These are phyloP conservation scores for Nakazawaea wickerhamii DNA, from an alignment of 805 yeast genomes.

Conservation along the genomic window DNA sequence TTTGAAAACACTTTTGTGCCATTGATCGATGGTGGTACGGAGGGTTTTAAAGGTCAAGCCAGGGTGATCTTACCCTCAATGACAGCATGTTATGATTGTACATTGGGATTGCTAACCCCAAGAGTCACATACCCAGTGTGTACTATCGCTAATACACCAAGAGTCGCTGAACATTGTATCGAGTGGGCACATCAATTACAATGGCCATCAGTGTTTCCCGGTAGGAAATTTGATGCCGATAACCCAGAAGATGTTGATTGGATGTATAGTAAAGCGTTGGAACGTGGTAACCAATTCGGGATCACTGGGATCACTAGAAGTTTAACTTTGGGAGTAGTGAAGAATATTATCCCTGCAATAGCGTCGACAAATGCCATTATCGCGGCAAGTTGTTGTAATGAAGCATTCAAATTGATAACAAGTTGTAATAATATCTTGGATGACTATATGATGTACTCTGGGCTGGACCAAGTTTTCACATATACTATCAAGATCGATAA, in stretches of 20 bases:
- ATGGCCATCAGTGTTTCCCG: slow-evolving; percentile 56
- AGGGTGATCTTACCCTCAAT: slow-evolving; percentile 81
- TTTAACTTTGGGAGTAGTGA: slow-evolving; percentile 81
- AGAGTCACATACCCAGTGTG: slow-evolving; percentile 79
- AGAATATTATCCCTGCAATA: slow-evolving; percentile 88
- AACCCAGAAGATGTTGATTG: slow-evolving; percentile 56
- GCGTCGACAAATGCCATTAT: slow-evolving; percentile 92
- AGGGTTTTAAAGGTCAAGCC: slow-evolving; percentile 88
- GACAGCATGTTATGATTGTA: slow-evolving; percentile 91
- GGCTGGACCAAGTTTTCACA: slow-evolving; percentile 72
- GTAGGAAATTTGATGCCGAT: slow-evolving; percentile 60
- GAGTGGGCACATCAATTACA: slow-evolving; percentile 80
- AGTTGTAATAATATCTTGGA: slow-evolving; percentile 59
- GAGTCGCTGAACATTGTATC: slow-evolving; percentile 90
- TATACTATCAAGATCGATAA: slow-evolving; percentile 63
- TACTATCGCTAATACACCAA: slow-evolving; percentile 91
- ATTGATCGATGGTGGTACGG: slow-evolving; percentile 91
- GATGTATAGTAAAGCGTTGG: slow-evolving; percentile 49
- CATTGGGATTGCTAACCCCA: slow-evolving; percentile 65
- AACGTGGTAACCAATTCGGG: slow-evolving; percentile 57
- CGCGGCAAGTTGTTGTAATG: slow-evolving; percentile 86
- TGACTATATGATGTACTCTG: slow-evolving; percentile 85
- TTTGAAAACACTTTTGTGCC: slow-evolving; percentile 47
- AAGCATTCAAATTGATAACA: slow-evolving; percentile 74
- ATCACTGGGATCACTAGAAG: slow-evolving; percentile 73